phyloP scores from a whole-genome alignment of 305 asterid species.

The Solanum aculeatissimum region DNA sequence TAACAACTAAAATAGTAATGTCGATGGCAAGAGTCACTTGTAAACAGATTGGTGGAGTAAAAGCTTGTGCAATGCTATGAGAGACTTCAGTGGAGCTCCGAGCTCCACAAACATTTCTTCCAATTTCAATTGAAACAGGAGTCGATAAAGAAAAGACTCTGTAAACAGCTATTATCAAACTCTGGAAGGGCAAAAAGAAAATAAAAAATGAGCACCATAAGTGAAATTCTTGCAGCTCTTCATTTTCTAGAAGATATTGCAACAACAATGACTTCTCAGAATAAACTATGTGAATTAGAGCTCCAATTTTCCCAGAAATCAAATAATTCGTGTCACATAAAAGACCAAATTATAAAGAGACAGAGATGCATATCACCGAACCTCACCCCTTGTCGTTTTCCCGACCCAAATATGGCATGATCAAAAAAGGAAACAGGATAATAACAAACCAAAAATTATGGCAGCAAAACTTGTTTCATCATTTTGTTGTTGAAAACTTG shows the following conservation, averaged over 20 bases:
- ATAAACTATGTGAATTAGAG: not conserved
- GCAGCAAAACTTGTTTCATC: not conserved
- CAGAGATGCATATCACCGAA: not conserved
- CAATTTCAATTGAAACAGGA: not conserved
- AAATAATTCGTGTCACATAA: not conserved
- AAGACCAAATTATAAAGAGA: not conserved
- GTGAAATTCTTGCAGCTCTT: not conserved
- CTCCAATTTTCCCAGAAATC: not conserved
- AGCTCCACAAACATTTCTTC: not conserved
- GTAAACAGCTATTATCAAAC: not conserved
- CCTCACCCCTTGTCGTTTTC: not conserved
- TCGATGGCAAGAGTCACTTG: not conserved
- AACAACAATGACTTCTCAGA: not conserved
- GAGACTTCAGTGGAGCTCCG: not conserved
- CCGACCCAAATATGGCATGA: not conserved
- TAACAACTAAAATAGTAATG: not conserved
- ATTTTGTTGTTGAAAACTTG: too few species aligned
- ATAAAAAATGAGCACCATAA: not conserved
- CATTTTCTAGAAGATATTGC: not conserved
- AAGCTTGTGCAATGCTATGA: not conserved
- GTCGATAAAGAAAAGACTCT: not conserved
- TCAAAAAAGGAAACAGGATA: not conserved
- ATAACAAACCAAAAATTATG: not conserved
- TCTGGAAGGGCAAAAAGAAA: not conserved
- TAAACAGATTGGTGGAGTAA: not conserved